Base-by-base conservation (phyloP, 306 rosid species). In the Malus orientalis region DNA sequence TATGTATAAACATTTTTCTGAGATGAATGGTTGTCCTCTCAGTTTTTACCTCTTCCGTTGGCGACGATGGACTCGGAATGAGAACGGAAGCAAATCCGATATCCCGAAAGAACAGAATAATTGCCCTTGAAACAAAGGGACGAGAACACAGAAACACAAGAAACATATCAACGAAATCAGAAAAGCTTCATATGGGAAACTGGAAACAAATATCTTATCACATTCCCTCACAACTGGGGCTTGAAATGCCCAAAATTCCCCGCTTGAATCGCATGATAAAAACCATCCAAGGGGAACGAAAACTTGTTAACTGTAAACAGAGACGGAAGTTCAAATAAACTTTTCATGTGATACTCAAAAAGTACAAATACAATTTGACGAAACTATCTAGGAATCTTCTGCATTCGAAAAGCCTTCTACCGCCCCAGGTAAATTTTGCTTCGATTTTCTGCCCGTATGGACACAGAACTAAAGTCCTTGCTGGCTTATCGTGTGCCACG, bases 211-310 rank as follows among this genome's bases (percentile, higher is more conserved):
- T 76, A 70, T 69, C 86, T 71, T 72, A 74, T 44, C 81, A 77
- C 63, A 66, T 71, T 71, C 80, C 81, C 83, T 66, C 73, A 58
- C 70, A 81, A 81, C 80, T 77, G 64, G 85, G 70, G 74, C 76
- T 75, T 80, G 64, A 72, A 76, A 76, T 81, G 82, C 85, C 86
- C 83, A 84, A 83, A 86, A 83, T 59, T 90, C 67, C 93, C 94
- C 96, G 80, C 87, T 81, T 70, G 90, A 87, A 86, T 76, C 86
- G 91, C 89, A 81, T 81, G 74, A 81, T 81, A 87, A 92, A 84
- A 83, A 76, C 84, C 85, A 90, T 81, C 83, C 96, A 85, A 85
- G 87, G 61, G 88, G 78, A 71, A 79, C 83, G 60, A 69, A 66
- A 80, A 79, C 84, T 68, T 73, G 85, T 79, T 78, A 60, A 77